Conservation (phyloP, 2,329 filamentous ascomycete genomes). For the Cladophialophora bantiana region DNA sequence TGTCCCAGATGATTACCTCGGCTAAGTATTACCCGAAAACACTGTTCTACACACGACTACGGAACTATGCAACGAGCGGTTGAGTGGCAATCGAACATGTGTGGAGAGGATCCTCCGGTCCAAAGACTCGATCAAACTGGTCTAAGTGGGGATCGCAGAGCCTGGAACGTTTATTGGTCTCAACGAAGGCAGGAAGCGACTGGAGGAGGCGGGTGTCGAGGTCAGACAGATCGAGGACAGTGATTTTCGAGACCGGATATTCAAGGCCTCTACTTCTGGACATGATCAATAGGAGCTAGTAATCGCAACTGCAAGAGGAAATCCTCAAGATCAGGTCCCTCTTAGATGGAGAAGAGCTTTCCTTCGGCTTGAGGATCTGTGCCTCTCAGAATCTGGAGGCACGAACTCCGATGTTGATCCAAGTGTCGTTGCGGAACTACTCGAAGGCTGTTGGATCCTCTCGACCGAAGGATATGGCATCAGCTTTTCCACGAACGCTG, state of each 20-base stretch:
- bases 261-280: slow-evolving; percentile 19
- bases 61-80: slow-evolving; percentile 54
- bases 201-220: slow-evolving; percentile 37
- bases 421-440: slow-evolving; percentile 7
- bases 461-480: not conserved
- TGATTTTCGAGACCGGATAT: slow-evolving; percentile 34
- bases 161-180: slow-evolving; percentile 49
- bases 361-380: not conserved
- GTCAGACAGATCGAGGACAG: slow-evolving; percentile 35
- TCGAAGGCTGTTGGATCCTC: not conserved
- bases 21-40: slow-evolving; percentile 49
- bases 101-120: slow-evolving; percentile 47
- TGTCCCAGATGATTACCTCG: slow-evolving; percentile 48
- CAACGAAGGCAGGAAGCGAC: slow-evolving; percentile 42
- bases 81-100: slow-evolving; percentile 52
- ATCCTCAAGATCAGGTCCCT: not conserved
- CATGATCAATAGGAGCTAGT: slow-evolving; percentile 6
- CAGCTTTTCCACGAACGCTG: slow-evolving; percentile 13
- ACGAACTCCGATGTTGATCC: not conserved
- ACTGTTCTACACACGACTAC: slow-evolving; percentile 56
- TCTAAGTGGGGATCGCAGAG: slow-evolving; percentile 52
- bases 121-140: slow-evolving; percentile 45
- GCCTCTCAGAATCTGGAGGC: not conserved
- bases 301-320: not conserved
- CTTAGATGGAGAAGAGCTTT: not conserved